These are phyloP conservation scores for Penicillium vulpinum DNA, from an alignment of 2,329 filamentous ascomycete species.

Conservation along the genomic window DNA sequence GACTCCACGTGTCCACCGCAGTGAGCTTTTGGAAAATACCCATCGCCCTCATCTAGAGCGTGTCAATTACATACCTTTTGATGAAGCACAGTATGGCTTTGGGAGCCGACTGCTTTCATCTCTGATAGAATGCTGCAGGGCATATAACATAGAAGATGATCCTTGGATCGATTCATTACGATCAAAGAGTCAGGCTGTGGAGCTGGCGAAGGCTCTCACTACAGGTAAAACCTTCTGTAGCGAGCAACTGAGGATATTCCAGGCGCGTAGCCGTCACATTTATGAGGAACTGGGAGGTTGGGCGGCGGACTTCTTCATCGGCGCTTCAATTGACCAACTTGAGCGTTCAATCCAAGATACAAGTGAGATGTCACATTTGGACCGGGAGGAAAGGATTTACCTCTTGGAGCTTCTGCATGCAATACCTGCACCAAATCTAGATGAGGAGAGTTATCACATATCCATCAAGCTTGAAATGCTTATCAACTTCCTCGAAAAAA, in stretches of 20 bases:
- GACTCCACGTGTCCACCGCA: slow-evolving; percentile 67
- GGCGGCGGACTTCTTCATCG: slow-evolving; percentile 68
- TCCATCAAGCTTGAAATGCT: slow-evolving; percentile 62
- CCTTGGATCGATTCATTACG: slow-evolving; percentile 58
- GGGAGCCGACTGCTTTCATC: slow-evolving; percentile 40
- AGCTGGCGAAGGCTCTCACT: slow-evolving; percentile 30
- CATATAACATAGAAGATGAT: slow-evolving; percentile 61
- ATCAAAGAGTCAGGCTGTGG: slow-evolving; percentile 35
- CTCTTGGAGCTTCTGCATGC: slow-evolving; percentile 46
- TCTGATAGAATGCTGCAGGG: slow-evolving; percentile 44
- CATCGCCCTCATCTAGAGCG: slow-evolving; percentile 58
- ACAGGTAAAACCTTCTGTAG: slow-evolving; percentile 44
- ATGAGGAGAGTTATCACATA: slow-evolving; percentile 30
- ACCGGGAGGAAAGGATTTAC: slow-evolving; percentile 56
- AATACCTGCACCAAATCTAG: slow-evolving; percentile 22
- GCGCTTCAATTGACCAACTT: slow-evolving; percentile 47
- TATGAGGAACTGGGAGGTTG: slow-evolving; percentile 63
- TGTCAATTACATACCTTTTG: slow-evolving; percentile 20
- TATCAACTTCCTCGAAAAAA: slow-evolving; percentile 52
- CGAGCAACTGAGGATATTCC: slow-evolving; percentile 58
- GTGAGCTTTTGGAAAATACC: slow-evolving; percentile 67
- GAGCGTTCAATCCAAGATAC: slow-evolving; percentile 17
- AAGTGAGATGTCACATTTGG: slow-evolving; percentile 46
- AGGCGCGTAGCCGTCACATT: slow-evolving; percentile 53
- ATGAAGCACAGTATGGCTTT: neutral